Evolutionary conservation across 192 early-diverging fungal species (phyloP).

Genomic region (Backusella mclennaniae): DNA sequence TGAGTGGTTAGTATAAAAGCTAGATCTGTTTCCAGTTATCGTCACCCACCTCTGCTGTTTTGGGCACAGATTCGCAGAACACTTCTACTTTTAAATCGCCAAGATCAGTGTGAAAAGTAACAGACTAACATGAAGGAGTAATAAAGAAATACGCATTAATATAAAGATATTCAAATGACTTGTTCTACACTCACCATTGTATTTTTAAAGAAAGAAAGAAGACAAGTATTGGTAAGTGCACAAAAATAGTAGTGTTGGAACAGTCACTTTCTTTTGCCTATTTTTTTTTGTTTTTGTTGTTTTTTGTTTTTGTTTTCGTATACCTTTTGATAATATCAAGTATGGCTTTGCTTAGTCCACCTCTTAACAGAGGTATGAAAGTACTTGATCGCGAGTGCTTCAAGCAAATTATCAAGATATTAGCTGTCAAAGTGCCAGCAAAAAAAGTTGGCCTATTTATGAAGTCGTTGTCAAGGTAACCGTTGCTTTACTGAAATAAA

Average conservation of each 20-base stretch:
- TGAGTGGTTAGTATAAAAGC: not conserved
- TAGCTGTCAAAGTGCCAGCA: constrained; percentile 8
- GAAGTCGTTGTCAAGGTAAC: constrained; percentile 5
- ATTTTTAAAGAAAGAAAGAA: not conserved
- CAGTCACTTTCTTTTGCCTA: not conserved
- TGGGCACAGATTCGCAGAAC: constrained; percentile 86
- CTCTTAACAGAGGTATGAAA: constrained; percentile 13
- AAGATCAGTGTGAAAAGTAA: constrained; percentile 89
- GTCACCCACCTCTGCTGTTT: constrained; percentile 64
- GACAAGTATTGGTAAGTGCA: not conserved
- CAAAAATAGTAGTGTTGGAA: not conserved
- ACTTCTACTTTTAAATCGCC: constrained; percentile 95
- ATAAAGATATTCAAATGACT: not conserved
- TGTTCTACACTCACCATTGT: not conserved
- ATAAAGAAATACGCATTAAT: not conserved
- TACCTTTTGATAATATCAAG: not conserved
- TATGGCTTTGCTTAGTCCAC: constrained; percentile 9
- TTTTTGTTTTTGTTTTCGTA: not conserved
- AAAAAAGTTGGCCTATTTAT: constrained; percentile 11
- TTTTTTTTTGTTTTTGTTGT: not conserved
- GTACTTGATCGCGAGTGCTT: constrained; percentile 6
- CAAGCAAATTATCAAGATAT: not conserved
- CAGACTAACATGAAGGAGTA: constrained; percentile 48
- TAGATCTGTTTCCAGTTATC: not conserved
- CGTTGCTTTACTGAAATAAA: not conserved